Evolutionary conservation across 2,329 filamentous ascomycete genomes (phyloP).

Genomic region (Neurospora sp.): DNA sequence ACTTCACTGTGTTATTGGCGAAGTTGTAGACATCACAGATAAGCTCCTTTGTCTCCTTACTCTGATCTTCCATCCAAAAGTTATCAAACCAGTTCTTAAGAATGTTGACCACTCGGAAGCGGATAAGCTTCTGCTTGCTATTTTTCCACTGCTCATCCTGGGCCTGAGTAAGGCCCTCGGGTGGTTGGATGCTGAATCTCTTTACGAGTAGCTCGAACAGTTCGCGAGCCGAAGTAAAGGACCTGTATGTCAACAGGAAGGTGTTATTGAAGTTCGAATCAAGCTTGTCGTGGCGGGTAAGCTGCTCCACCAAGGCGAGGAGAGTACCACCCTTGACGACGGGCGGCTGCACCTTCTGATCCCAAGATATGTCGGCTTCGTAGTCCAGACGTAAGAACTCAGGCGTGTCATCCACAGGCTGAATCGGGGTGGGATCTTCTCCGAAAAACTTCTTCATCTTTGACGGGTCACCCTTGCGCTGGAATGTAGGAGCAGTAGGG

Average conservation of each 20-base stretch:
- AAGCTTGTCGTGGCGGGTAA: conserved; percentile 90
- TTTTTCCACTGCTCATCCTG: conserved; percentile 87
- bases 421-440: conserved; percentile 46
- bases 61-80: conserved; percentile 96
- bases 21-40: conserved; percentile 86
- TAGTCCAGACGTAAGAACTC: conserved; percentile 80
- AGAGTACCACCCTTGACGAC: conserved; percentile 83
- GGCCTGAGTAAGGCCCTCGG: conserved; percentile 61
- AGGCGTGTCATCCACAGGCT: conserved; percentile 62
- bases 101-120: conserved; percentile 94
- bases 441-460: conserved; percentile 60
- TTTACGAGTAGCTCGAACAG: conserved; percentile 88
- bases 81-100: conserved; percentile 97
- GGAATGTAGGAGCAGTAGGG: conserved; percentile 30
- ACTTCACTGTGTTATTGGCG: conserved; percentile 83
- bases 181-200: conserved; percentile 86
- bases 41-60: conserved; percentile 71
- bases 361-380: conserved; percentile 83
- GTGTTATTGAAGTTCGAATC: conserved; percentile 96
- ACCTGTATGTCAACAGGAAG: conserved; percentile 92
- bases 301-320: conserved; percentile 81
- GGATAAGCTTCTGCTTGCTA: conserved; percentile 89
- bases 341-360: conserved; percentile 66
- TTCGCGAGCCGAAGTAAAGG: conserved; percentile 84
- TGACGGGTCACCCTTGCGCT: conserved; percentile 50